A percentile compares a stretch with the other conserved stretches of the same genome.
Evolutionary conservation across 1,139 yeast species (phyloP).

Genomic region (Blastobotrys apis): DNA sequence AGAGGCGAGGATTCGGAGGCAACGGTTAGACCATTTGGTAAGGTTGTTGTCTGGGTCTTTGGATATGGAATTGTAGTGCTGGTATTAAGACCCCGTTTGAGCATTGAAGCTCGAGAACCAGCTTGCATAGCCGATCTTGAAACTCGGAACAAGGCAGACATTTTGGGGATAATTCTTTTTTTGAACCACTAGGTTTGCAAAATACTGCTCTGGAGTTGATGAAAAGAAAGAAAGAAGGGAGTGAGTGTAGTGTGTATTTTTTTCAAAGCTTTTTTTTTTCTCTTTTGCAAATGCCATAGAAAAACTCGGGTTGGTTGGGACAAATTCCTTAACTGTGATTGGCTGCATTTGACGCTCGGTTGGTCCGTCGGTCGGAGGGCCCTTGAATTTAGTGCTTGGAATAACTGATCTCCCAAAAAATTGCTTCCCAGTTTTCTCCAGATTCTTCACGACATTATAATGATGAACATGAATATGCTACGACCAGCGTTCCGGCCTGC

Average conservation of each 20-base stretch:
- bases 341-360: no score
- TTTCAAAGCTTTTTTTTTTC: not conserved
- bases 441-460: not conserved
- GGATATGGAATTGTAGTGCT: slow-evolving; percentile 36
- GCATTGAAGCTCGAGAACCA: slow-evolving; percentile 11
- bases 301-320: not conserved
- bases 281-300: not conserved
- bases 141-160: slow-evolving; percentile 30
- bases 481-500: slow-evolving; percentile 1
- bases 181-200: not conserved
- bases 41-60: slow-evolving; percentile 54
- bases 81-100: slow-evolving; percentile 28
- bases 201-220: no score
- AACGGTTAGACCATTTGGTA: slow-evolving; percentile 85
- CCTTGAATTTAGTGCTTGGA: no score
- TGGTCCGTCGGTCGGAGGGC: no score
- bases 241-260: not conserved
- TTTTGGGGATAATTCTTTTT: slow-evolving; percentile 9
- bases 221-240: slow-evolving; percentile 1
- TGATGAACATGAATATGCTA: not conserved
- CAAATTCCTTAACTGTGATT: not conserved
- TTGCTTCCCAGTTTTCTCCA: not conserved
- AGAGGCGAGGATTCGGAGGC: slow-evolving; percentile 88
- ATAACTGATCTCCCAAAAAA: no score
- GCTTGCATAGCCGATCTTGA: slow-evolving; percentile 17